Base-by-base conservation (phyloP, 2,329 filamentous ascomycete species). In the Epichloe gansuensis region DNA sequence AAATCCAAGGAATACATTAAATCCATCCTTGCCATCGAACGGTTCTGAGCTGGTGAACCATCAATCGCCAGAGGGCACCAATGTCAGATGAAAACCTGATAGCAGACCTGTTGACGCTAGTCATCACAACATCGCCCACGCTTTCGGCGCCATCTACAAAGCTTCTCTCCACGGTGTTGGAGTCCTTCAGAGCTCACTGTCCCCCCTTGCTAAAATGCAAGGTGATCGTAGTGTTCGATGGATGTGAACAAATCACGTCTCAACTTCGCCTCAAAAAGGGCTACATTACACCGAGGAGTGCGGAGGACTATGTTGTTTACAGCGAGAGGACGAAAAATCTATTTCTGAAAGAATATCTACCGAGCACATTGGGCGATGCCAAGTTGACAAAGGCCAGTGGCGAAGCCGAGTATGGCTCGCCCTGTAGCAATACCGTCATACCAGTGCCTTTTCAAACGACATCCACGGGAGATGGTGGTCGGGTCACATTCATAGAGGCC, bases 121-220 rank as follows among this genome's bases (percentile, higher is more conserved):
- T 79, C 47, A 69, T 80, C 56, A 78, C 76, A 1, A 79, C 76
- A 0, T 79, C 76, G 2, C 71, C 76, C 0, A 79, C 76, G 0
- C 76, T 76, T 0, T 79, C 76, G 1, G 71, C 73, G 0, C 76
- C 76, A 0, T 73, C 73, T 0, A 74, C 74, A 0, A 75, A 77
- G 15, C 69, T 80, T 0, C 56, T 79, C n/a, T 68, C 67, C 0
- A 59, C 71, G 0, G 70, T 78, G 2, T 49, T 78, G 2, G 56
- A 61, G 3, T 76, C 74, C 0, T 77, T 77, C 55, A 62, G 63
- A 15, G 45, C 46, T 0, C 63, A 76, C 56, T 78, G 75, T 50
- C 61, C 63, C 63, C 0, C 54, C 51, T 0, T 80, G 13, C 53
- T 71, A 2, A 45, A 54, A 0, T 78, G 74, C 52, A 64, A 64